Conservation (phyloP, 2,329 filamentous ascomycete genomes). For the Tolypocladium guangdongense region DNA sequence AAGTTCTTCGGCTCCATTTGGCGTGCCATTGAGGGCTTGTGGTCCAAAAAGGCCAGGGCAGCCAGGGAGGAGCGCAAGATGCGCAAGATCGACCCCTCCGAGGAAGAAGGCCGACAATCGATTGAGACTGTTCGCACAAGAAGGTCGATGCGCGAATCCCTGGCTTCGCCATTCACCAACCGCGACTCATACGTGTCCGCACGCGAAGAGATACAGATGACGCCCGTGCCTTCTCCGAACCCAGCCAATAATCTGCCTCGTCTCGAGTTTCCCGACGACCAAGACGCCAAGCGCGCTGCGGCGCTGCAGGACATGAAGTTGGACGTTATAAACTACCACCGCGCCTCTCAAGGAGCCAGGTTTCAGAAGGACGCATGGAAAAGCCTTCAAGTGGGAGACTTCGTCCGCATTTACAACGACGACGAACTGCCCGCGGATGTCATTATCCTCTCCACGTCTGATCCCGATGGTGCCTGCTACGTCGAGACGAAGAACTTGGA, state of each 20-base stretch:
- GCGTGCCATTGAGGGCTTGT: conserved; percentile 33
- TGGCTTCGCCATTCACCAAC: conserved; percentile 41
- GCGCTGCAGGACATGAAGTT: conserved; percentile 36
- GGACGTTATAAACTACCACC: conserved; percentile 61
- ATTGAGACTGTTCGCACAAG: conserved; percentile 24
- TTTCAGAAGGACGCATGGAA: conserved; percentile 97
- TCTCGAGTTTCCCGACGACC: conserved; percentile 27
- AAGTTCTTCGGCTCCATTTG: conserved; percentile 44
- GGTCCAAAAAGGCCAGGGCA: conserved; percentile 39
- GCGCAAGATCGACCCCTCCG: conserved; percentile 8
- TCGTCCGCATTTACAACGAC: conserved; percentile 90
- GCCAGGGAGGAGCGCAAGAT: conserved; percentile 37
- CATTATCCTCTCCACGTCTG: conserved; percentile 84
- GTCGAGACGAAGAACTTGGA: conserved; percentile 98
- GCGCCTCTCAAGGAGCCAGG: conserved; percentile 56
- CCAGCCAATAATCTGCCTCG: conserved; percentile 28
- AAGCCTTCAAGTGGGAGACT: conserved; percentile 87
- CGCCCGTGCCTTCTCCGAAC: conserved; percentile 75
- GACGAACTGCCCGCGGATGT: conserved; percentile 93
- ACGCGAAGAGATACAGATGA: conserved; percentile 82
- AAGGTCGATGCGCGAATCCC: conserved; percentile 24
- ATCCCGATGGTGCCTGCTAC: conserved; percentile 89
- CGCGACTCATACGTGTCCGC: conserved; percentile 43
- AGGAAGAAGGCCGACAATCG: conserved; percentile 49
- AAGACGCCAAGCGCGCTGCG: conserved; percentile 21